These are phyloP conservation scores for Cucurbita pepo DNA, from an alignment of 306 rosid genomes.

Conservation along the genomic window DNA sequence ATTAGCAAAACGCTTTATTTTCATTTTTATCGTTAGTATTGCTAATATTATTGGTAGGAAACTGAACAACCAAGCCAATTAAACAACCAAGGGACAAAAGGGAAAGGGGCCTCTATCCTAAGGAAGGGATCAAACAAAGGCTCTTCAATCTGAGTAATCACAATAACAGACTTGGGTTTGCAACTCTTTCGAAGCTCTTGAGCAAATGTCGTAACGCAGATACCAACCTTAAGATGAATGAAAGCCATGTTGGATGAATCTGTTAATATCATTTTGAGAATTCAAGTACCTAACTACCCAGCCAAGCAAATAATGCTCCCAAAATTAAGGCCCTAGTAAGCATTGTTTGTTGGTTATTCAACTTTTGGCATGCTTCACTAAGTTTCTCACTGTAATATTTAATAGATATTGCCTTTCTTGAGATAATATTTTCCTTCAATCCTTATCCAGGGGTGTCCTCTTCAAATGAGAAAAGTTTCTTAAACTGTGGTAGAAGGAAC, in stretches of 20 bases:
- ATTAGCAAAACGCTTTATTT: background rate
- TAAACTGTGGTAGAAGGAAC: background rate
- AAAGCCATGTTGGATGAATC: background rate
- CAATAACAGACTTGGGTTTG: background rate
- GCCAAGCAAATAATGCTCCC: background rate
- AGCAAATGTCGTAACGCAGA: background rate
- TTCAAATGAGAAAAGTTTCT: background rate
- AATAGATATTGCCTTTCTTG: background rate
- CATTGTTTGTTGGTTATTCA: background rate
- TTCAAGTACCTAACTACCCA: background rate
- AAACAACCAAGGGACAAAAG: background rate
- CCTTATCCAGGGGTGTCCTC: background rate
- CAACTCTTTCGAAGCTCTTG: background rate
- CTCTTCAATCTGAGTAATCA: background rate
- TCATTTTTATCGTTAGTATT: background rate
- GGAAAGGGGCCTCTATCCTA: background rate
- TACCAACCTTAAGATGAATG: background rate
- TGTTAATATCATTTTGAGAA: background rate
- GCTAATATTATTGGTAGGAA: background rate
- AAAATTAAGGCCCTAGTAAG: background rate
- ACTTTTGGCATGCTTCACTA: background rate
- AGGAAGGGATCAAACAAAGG: background rate
- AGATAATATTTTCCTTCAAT: background rate
- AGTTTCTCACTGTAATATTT: background rate
- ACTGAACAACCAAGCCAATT: background rate